Evolutionary conservation across 768 basidiomycete species (phyloP), one percentile per base, ranked within the genome.

Genomic region (Termitomyces sp.): DNA sequence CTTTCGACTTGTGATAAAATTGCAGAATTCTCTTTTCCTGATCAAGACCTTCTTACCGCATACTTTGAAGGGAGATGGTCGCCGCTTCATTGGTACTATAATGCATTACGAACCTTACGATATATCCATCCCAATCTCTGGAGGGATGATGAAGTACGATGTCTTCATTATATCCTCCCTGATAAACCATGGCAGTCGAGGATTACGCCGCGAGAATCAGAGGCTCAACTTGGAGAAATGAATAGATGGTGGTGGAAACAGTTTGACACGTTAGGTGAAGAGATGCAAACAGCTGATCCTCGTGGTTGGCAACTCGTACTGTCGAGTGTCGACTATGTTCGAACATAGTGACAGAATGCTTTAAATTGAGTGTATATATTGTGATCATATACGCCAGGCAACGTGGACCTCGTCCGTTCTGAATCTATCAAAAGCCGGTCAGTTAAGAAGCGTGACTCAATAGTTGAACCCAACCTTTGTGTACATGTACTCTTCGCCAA

Each of bases 361-460:
- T 28, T 60, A 46, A 35, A 53, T 37, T 53, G 10, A 55, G 22
- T 12, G 5, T 53, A 26, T 14, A 42, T 24, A 22, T 5, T n/a
- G 2, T 38, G 40, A 22, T 76, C 66, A 88, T 40, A 79, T 77
- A 62, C 95, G 77, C 96, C 96, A 98, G 12, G 91, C 76, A 37
- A 98, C 88, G 62, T 91, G 82, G 0, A 98, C 96, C 64, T 96
- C 84, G 65, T 98, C 96, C 7, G 96, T 98, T 58, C 96, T 82
- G 73, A 89, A 98, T 66, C 95, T 98, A 63, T 22, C 19, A 28
- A 28, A 17, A 56, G 40, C 48, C 45, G 32, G 60, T 56, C 21
- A 52, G 41, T 19, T 49, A 34, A 46, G 19, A 15, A 10, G 11
- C 22, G 9, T 22, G 51, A 34, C 19, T n/a, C 9, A 38, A 43